These are phyloP conservation scores for Myxozyma melibiosi DNA, from an alignment of 805 yeast genomes.

Conservation along the genomic window DNA sequence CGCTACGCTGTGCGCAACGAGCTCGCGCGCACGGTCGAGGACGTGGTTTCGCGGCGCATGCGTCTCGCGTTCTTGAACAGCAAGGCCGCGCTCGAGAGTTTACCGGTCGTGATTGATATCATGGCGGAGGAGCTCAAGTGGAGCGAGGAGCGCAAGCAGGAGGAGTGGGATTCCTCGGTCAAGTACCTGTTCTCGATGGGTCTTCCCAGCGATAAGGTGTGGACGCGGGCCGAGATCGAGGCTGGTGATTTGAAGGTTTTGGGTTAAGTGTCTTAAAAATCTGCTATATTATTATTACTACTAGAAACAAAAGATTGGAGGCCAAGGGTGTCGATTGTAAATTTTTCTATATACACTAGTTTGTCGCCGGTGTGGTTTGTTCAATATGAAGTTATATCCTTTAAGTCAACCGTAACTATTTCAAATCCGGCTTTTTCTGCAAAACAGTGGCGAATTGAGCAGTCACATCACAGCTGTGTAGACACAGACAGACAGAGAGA, in stretches of 20 bases:
- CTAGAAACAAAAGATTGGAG: too few relatives aligned
- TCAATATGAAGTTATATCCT: too few relatives aligned
- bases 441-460: too few relatives aligned
- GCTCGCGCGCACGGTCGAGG: conserved; percentile 84
- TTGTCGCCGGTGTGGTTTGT: too few relatives aligned
- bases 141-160: conserved; percentile 60
- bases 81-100: conserved; percentile 74
- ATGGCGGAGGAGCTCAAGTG: conserved; percentile 81
- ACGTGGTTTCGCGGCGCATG: conserved; percentile 89
- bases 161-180: conserved; percentile 47
- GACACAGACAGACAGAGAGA: too few relatives aligned
- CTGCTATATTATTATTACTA: background rate
- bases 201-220: conserved; percentile 32
- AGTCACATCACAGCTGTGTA: too few relatives aligned
- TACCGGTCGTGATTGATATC: conserved; percentile 81
- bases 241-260: conserved; percentile 8
- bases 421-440: too few relatives aligned
- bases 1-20: conserved; percentile 79
- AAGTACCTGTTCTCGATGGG: conserved; percentile 48
- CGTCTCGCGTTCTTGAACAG: conserved; percentile 91
- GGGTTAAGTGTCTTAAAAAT: background rate
- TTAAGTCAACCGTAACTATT: too few relatives aligned
- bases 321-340: too few relatives aligned
- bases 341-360: too few relatives aligned
- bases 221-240: conserved; percentile 25